A percentile compares a stretch with the other conserved stretches of the same genome.
phyloP scores from a whole-genome alignment of 352 stramenopile genomes.

The Pythium insidiosum region DNA sequence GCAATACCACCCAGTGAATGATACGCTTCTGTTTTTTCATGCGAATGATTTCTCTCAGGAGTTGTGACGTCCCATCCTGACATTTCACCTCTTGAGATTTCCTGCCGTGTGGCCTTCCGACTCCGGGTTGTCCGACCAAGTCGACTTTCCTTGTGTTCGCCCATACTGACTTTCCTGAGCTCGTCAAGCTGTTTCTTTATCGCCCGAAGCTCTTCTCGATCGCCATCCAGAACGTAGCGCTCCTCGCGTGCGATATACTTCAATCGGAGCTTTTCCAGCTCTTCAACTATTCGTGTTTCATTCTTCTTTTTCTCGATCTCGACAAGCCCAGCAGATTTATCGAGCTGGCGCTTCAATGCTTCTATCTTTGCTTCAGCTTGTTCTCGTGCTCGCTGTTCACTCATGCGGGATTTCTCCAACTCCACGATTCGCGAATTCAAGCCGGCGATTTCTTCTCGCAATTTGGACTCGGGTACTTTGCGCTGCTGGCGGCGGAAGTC shows the following conservation, averaged over 20 bases:
- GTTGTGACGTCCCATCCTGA: too few species aligned
- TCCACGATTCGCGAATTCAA: slow-evolving; percentile 43
- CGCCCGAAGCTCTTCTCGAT: slow-evolving; percentile 66
- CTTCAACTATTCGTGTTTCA: slow-evolving; percentile 43
- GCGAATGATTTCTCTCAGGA: neutral
- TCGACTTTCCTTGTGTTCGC: too few species aligned
- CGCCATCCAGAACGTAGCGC: slow-evolving; percentile 67
- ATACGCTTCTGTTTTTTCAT: neutral
- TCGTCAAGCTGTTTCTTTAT: slow-evolving; percentile 82
- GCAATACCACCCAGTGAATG: neutral
- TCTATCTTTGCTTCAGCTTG: slow-evolving; percentile 24
- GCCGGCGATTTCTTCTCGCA: slow-evolving; percentile 65
- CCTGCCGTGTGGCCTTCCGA: neutral
- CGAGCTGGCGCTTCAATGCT: slow-evolving; percentile 43
- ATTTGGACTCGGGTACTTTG: slow-evolving; percentile 54
- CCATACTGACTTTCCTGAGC: slow-evolving; percentile 40
- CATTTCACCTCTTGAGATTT: too few species aligned
- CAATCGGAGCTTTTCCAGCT: slow-evolving; percentile 72
- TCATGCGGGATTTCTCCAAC: slow-evolving; percentile 55
- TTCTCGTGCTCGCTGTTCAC: slow-evolving; percentile 26
- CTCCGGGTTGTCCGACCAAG: too few species aligned
- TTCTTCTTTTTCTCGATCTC: slow-evolving; percentile 64
- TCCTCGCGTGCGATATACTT: slow-evolving; percentile 79
- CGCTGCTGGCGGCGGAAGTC: slow-evolving; percentile 67
- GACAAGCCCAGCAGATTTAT: slow-evolving; percentile 44